phyloP scores from a whole-genome alignment of 139 green algal genomes.

The Chloropicon primus region DNA sequence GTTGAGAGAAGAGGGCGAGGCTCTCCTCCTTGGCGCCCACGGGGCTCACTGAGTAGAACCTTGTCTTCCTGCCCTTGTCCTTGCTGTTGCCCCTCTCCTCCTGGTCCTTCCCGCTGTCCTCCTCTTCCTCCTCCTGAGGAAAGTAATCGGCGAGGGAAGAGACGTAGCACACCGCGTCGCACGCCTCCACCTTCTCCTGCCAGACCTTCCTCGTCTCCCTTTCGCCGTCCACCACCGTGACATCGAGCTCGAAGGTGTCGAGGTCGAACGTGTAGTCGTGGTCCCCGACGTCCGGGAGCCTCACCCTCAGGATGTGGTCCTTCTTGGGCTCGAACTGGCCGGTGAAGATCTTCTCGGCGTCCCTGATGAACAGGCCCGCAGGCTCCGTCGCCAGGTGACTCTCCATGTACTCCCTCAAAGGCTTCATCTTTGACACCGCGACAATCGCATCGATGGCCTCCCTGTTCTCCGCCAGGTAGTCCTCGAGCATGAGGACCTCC shows the following conservation, averaged over 20 bases:
- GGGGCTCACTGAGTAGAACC: not conserved
- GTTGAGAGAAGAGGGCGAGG: not conserved
- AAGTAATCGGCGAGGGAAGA: not conserved
- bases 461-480: not conserved
- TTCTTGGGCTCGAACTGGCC: not conserved
- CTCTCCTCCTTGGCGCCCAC: not conserved
- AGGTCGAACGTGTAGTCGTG: not conserved
- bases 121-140: not conserved
- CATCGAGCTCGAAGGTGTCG: not conserved
- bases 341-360: not conserved
- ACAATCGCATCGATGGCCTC: not conserved
- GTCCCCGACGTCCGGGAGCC: not conserved
- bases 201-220: not conserved
- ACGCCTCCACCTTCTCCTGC: not conserved
- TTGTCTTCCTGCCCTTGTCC: not conserved
- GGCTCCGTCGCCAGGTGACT: not conserved
- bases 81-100: not conserved
- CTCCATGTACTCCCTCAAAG: not conserved
- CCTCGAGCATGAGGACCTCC: not conserved
- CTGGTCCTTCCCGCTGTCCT: not conserved
- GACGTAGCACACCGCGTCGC: not conserved
- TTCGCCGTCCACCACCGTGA: not conserved
- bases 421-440: not conserved
- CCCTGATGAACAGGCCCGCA: not conserved
- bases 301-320: not conserved